Evolutionary conservation across 352 stramenopile species (phyloP).

Genomic region (Hyaloperonospora brassicae): DNA sequence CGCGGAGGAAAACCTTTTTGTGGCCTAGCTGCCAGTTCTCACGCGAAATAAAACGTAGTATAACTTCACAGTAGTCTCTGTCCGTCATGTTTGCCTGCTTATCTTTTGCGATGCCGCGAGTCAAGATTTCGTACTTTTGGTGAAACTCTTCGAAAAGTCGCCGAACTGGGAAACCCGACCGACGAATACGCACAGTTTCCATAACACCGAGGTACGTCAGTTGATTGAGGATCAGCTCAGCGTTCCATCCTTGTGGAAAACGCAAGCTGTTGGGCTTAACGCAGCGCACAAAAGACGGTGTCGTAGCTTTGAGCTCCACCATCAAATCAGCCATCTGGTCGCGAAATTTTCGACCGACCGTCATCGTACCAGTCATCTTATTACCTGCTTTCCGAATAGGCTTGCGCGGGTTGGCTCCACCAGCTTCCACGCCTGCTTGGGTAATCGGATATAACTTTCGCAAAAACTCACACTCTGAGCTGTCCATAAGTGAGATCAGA

Average conservation of each 20-base stretch:
- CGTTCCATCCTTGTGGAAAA: conserved; percentile 83
- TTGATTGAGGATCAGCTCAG: conserved; percentile 81
- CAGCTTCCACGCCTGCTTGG: conserved; percentile 24
- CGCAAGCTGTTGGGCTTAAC: conserved; percentile 90
- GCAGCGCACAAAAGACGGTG: conserved; percentile 87
- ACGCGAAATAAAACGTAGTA: conserved; percentile 65
- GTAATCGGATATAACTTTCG: conserved; percentile 66
- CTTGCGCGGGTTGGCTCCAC: conserved; percentile 43
- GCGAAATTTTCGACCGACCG: conserved; percentile 85
- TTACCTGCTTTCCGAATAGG: conserved; percentile 70
- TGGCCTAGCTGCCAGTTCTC: conserved; percentile 85
- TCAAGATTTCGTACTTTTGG: conserved; percentile 85
- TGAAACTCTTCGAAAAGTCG: conserved; percentile 82
- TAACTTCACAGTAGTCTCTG: conserved; percentile 79
- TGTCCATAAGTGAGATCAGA: conserved; percentile 83
- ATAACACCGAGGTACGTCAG: conserved; percentile 87
- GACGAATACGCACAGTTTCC: conserved; percentile 86
- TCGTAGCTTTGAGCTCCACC: conserved; percentile 71
- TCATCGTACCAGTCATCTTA: conserved; percentile 88
- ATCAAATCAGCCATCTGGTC: conserved; percentile 86
- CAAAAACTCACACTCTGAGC: conserved; percentile 70
- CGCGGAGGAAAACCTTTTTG: conserved; percentile 85
- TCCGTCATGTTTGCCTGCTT: conserved; percentile 50
- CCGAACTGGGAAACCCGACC: conserved; percentile 80
- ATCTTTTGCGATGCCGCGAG: conserved; percentile 51